phyloP scores from a whole-genome alignment of 2,329 filamentous ascomycete genomes.

The Cucurbitaria berberidis region DNA sequence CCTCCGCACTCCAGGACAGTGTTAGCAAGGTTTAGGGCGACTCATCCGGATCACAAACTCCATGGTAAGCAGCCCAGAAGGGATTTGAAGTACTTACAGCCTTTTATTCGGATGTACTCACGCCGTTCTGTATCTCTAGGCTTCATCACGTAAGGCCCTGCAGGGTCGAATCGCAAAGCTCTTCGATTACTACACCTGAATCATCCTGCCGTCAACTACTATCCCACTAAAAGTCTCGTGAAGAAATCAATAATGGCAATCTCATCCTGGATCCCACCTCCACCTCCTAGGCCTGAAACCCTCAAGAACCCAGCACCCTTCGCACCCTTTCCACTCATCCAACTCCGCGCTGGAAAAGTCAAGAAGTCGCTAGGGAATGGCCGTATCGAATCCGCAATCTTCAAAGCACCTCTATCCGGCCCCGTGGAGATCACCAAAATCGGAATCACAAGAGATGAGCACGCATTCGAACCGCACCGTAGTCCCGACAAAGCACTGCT shows the following conservation, averaged over 20 bases:
- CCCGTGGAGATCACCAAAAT: constrained; percentile 56
- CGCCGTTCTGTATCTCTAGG: neutral
- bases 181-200: neutral
- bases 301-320: constrained; percentile 33
- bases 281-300: constrained; percentile 26
- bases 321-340: constrained; percentile 57
- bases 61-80: neutral
- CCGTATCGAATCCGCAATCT: constrained; percentile 61
- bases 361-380: constrained; percentile 60
- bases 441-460: constrained; percentile 66
- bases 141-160: neutral
- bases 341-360: constrained; percentile 65
- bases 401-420: constrained; percentile 56
- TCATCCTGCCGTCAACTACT: neutral
- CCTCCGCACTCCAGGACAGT: no score
- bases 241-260: constrained; percentile 17
- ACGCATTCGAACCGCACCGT: constrained; percentile 67
- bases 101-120: neutral
- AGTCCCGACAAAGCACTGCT: constrained; percentile 69
- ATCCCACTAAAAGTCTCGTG: neutral
- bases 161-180: neutral
- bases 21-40: no score
- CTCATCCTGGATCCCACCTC: constrained; percentile 28
- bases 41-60: neutral
- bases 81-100: neutral